A percentile compares a stretch with the other conserved stretches of the same genome.
These are phyloP conservation scores for Leccinum boreale DNA, from an alignment of 768 basidiomycete species.

Conservation along the genomic window DNA sequence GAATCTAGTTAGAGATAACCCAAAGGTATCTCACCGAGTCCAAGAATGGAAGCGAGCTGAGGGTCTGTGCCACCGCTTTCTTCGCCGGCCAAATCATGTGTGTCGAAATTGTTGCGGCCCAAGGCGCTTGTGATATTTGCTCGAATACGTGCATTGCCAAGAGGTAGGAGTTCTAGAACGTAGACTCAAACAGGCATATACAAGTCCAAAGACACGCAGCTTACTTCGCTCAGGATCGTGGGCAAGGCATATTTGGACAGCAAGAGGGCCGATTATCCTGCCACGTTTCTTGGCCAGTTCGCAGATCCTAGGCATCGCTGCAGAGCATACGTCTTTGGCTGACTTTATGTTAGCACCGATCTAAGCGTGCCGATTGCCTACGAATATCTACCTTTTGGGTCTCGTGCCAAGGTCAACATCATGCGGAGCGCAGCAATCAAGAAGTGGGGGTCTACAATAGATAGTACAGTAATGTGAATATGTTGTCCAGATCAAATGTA, in stretches of 20 bases:
- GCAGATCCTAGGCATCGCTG: slow-evolving; percentile 12
- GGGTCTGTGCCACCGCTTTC: not conserved
- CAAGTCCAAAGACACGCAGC: not conserved
- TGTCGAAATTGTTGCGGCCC: not conserved
- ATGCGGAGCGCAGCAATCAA: slow-evolving; percentile 17
- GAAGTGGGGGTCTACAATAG: slow-evolving; percentile 3
- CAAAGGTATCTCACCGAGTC: slow-evolving; percentile 9
- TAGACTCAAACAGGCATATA: not conserved
- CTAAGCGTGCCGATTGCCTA: no score
- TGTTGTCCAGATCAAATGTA: not conserved
- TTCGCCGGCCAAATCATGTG: not conserved
- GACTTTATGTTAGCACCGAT: not conserved
- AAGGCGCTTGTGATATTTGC: slow-evolving; percentile 18
- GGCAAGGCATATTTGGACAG: slow-evolving; percentile 16
- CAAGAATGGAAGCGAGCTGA: slow-evolving; percentile 6
- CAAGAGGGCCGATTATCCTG: slow-evolving; percentile 15
- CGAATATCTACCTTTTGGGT: slow-evolving; percentile 7
- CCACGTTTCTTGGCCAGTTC: slow-evolving; percentile 9
- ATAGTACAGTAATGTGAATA: not conserved
- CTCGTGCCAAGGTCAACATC: slow-evolving; percentile 13
- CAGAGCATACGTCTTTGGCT: not conserved
- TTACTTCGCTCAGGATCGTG: slow-evolving; percentile 7
- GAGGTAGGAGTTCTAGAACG: slow-evolving; percentile 9
- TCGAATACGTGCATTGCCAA: slow-evolving; percentile 8
- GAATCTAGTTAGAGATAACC: not conserved